Evolutionary conservation across 2,329 filamentous ascomycete genomes (phyloP).

Genomic region (Talaromyces sp.): DNA sequence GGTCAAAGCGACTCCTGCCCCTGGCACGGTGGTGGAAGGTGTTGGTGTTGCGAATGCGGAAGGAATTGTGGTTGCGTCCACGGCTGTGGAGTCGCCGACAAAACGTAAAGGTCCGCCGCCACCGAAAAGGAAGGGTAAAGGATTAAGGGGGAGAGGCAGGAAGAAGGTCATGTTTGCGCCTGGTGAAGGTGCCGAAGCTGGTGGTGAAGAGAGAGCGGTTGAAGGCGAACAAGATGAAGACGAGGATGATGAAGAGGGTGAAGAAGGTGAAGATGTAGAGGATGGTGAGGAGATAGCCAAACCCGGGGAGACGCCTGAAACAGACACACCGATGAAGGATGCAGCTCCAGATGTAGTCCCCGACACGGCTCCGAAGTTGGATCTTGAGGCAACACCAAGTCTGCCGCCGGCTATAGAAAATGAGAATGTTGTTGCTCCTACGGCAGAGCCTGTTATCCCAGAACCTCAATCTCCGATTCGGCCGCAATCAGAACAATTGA

Average conservation of each 20-base stretch:
- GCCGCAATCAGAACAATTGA: conserved; percentile 19
- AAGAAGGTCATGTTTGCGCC: conserved; percentile 63
- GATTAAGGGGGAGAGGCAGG: conserved; percentile 68
- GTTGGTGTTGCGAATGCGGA: conserved; percentile 61
- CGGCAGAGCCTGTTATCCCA: neutral
- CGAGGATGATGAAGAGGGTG: conserved; percentile 50
- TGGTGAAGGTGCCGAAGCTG: conserved; percentile 43
- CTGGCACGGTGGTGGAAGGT: conserved; percentile 60
- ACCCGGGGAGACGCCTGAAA: conserved; percentile 21
- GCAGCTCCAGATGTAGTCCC: neutral
- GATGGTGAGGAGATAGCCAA: conserved; percentile 36
- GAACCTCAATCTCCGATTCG: conserved; percentile 10
- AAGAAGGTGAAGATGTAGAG: conserved; percentile 34
- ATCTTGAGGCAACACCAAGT: conserved; percentile 10
- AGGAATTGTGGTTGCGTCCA: conserved; percentile 56
- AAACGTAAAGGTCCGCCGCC: conserved; percentile 70
- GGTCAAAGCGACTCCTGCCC: conserved; percentile 48
- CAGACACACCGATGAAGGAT: neutral
- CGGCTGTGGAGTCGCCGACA: conserved; percentile 49
- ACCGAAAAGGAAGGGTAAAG: conserved; percentile 77
- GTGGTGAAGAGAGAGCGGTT: conserved; percentile 44
- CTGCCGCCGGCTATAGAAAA: conserved; percentile 4
- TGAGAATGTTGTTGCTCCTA: neutral
- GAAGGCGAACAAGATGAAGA: conserved; percentile 49
- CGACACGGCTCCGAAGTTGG: neutral